Evolutionary conservation across 176 grass and related monocot species (phyloP), one percentile per base, ranked within the genome.

Genomic region (Oryza officinalis): DNA sequence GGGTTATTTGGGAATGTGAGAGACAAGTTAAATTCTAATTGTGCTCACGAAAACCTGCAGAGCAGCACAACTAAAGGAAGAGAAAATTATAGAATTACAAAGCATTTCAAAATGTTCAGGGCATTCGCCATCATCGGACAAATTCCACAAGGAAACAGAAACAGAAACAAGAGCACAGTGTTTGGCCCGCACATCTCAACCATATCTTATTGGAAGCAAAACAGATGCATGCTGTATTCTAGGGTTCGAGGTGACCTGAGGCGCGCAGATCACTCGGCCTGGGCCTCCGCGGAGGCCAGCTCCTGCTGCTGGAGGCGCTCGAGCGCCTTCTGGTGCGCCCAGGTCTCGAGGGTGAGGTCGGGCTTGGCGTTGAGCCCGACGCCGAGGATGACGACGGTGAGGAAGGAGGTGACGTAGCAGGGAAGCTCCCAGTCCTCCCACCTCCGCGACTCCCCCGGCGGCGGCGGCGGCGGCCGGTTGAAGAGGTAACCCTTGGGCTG

Each of bases 401-500:
- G 88, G 88, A 94, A 98, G 77, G 96, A 95, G 77, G 96, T 98
- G 69, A 98, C 13, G 85, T 98, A 98, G 87, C 93, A 98, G 45
- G 93, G 96, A 0, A 98, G 83, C 80, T 95, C 96, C 93, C 96
- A 98, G 81, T 95, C 96, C 87, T 98, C 96, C 93, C 96, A 98
- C 77, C 90, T 85, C 67, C 96, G 89, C 41, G 91, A 92, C 63
- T 98, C 80, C 13, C 90, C 96, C 0, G 89, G 5, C 37, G 37
- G 65, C 31, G 89, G 76, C 61, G 67, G 81, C 50, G 91, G 92
- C 61, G 91, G 77, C 84, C 92, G 95, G 87, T 71, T 95, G 81
- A 98, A 81, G 33, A 88, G 68, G 85, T 95, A 90, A 9, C 91
- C 96, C 91, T 93, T 98, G 78, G 94, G 82, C 23, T 28, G 66